Evolutionary conservation across 768 basidiomycete genomes (phyloP), one percentile per base, ranked within the genome.

Genomic region (Kwoniella dendrophila): DNA sequence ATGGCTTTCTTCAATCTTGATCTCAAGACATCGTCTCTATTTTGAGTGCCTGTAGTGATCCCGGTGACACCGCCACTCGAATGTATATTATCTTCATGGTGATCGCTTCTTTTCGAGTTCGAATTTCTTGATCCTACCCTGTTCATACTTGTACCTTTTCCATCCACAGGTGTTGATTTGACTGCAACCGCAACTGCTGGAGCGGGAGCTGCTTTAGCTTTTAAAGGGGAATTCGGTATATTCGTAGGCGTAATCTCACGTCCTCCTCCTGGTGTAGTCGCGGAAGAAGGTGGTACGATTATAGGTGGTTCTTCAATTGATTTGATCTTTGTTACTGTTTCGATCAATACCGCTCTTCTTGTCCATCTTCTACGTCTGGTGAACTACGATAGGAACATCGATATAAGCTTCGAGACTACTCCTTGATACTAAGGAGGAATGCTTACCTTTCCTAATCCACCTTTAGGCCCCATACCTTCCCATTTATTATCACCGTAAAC

Each of bases 401-500:
- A 16, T 36, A 7, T 8, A 38, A 12, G 5, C 12, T 2, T 41
- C 22, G 26, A 8, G 38, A 33, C 7, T 32, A 5, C 55, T 20
- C 4, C 14, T 29, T 56, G 38, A 27, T 33, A 48, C 26, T 14
- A n/a, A 18, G 29, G 14, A 22, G 12, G 27, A 14, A 3, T 4
- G 69, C 73, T 63, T 45, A 80, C 78, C 82, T 93, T 93, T 77
- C 92, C 89, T 81, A 94, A 85, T 5, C 91, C 90, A 49, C 90
- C 90, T 68, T 87, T 88, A 57, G 82, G 81, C 56, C 86, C 87
- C 45, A 84, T 82, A 20, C 81, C 83, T 73, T 96, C 92, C 93
- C 93, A 97, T 76, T 96, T 95, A 77, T 97, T 97, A 69, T 94
- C 93, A 1, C 87, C 88, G 71, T 92, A 96, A 5, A 92, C 84